Percentiles rank a stretch among this genome's conserved stretches.
Conservation (phyloP, 208 protist genomes). For the Crithidia fasciculata region DNA sequence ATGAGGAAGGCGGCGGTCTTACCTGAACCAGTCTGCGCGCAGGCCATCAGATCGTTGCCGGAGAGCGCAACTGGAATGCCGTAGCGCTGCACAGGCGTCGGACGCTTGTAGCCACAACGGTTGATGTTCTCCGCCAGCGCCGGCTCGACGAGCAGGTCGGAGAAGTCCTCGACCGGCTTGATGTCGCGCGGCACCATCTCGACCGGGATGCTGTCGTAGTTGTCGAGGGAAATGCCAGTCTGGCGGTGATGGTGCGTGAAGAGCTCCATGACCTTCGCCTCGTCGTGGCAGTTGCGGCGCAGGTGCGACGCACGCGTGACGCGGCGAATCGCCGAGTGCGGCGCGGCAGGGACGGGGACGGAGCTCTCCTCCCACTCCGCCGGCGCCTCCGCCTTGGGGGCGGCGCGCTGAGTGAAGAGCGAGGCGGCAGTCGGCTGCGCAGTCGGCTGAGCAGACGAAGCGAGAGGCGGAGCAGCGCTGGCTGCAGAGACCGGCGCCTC, state of each 20-base stretch:
- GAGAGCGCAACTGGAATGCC: constrained; percentile 94
- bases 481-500: constrained; percentile 1
- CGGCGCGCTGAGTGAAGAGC: not conserved
- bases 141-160: constrained; percentile 84
- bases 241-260: constrained; percentile 81
- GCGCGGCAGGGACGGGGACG: not conserved
- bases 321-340: constrained; percentile 34
- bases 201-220: constrained; percentile 87
- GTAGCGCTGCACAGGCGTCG: constrained; percentile 98
- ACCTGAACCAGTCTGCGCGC: constrained; percentile 98
- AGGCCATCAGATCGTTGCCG: constrained; percentile 97
- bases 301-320: constrained; percentile 70
- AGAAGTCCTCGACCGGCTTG: constrained; percentile 78
- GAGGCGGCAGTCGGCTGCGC: constrained; percentile 3
- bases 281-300: constrained; percentile 75
- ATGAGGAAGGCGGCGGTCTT: constrained; percentile 99
- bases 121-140: constrained; percentile 94
- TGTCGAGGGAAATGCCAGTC: constrained; percentile 80
- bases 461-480: not conserved
- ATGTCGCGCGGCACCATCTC: constrained; percentile 84
- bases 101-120: constrained; percentile 94
- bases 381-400: constrained; percentile 13
- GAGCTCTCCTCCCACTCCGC: constrained; percentile 11
- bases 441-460: not conserved
- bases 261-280: constrained; percentile 70